These are phyloP conservation scores for Vitis labrusca DNA, from an alignment of 164 flowering plant genomes.

Conservation along the genomic window DNA sequence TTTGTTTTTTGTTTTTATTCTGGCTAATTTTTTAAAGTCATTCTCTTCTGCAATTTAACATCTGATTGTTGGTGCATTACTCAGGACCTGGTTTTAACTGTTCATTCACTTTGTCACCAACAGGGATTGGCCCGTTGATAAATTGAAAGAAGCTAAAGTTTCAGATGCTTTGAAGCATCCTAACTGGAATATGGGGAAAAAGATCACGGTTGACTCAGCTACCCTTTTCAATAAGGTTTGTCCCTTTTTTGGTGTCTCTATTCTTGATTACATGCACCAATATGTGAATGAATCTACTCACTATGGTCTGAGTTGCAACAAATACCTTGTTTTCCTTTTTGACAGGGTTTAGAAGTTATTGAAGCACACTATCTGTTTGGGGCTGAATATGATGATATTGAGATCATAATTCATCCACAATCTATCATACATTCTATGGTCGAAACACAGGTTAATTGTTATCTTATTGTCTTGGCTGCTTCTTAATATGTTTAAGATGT, in stretches of 20 bases:
- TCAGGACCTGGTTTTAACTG: neutral
- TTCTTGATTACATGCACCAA: neutral
- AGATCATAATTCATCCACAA: conserved; percentile 95
- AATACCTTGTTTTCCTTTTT: conserved; percentile 10
- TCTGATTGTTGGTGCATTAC: neutral
- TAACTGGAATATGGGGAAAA: conserved; percentile 97
- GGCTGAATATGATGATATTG: conserved; percentile 89
- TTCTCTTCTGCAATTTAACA: neutral
- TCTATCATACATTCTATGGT: conserved; percentile 97
- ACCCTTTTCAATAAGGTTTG: conserved; percentile 93
- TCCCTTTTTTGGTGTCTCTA: neutral
- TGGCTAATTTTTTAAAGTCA: too few relatives aligned
- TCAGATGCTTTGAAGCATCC: conserved; percentile 99
- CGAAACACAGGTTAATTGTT: conserved; percentile 82
- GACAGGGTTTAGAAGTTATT: conserved; percentile 95
- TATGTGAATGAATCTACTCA: neutral
- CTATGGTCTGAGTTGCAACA: neutral
- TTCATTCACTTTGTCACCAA: conserved; percentile 10
- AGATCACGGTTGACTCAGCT: conserved; percentile 99
- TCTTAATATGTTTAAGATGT: neutral
- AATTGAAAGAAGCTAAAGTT: conserved; percentile 89
- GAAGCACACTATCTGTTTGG: conserved; percentile 98
- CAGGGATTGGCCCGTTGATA: conserved; percentile 98
- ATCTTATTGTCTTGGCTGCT: conserved; percentile 4
- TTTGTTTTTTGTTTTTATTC: too few relatives aligned